These are phyloP conservation scores for Myrmaecium sp. DNA, from an alignment of 2,329 filamentous ascomycete species.

Conservation along the genomic window DNA sequence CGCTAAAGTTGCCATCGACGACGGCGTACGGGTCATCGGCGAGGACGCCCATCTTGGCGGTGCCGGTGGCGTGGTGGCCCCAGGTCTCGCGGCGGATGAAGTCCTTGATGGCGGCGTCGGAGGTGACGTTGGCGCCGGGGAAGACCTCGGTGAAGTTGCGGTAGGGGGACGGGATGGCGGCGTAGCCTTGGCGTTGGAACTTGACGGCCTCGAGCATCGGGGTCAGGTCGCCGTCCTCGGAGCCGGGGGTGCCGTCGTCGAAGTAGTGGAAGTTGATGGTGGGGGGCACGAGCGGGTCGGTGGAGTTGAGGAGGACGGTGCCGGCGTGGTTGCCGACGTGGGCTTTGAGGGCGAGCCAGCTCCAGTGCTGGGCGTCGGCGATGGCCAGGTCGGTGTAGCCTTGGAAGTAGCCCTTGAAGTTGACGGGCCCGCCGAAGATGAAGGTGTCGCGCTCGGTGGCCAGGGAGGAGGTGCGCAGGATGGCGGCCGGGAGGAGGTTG, in stretches of 20 bases:
- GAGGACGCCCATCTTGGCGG: conserved; percentile 38
- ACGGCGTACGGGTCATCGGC: conserved; percentile 37
- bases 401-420: conserved; percentile 39
- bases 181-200: conserved; percentile 28
- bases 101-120: conserved; percentile 24
- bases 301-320: conserved; percentile 41
- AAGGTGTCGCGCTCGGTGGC: conserved; percentile 34
- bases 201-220: conserved; percentile 39
- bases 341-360: conserved; percentile 40
- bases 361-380: conserved; percentile 27
- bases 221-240: conserved; percentile 31
- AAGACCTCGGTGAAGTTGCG: conserved; percentile 26
- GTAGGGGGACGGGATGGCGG: conserved; percentile 7
- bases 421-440: conserved; percentile 36
- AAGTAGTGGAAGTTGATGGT: conserved; percentile 32
- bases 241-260: conserved; percentile 26
- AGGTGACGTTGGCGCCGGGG: conserved; percentile 25
- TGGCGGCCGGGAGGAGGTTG: conserved; percentile 37
- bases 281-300: conserved; percentile 47
- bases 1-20: conserved; percentile 38
- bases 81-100: conserved; percentile 12
- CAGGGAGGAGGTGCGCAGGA: conserved; percentile 22
- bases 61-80: conserved; percentile 40
- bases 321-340: conserved; percentile 46
- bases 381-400: conserved; percentile 32